Conservation (phyloP, 768 basidiomycete genomes). For the Hypsizygus marmoreus region DNA sequence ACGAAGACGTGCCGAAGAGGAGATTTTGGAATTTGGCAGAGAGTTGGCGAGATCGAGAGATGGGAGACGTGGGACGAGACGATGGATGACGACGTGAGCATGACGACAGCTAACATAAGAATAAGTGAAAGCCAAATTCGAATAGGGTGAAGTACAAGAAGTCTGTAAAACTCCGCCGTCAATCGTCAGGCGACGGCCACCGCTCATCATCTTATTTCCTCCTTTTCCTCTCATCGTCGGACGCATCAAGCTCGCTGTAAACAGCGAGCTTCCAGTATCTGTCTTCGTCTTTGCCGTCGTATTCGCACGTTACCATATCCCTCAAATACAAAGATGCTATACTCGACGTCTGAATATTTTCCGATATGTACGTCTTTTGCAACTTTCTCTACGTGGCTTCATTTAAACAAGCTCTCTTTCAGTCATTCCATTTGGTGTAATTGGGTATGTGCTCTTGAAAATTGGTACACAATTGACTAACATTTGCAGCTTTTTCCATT, state of each 20-base stretch:
- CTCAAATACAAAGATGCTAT: constrained; percentile 71
- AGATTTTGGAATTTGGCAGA: too few relatives aligned
- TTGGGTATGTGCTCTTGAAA: constrained; percentile 55
- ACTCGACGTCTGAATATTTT: constrained; percentile 89
- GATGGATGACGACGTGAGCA: too few relatives aligned
- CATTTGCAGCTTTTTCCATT: constrained; percentile 78
- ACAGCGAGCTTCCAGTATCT: constrained; percentile 13
- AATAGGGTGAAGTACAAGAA: not conserved
- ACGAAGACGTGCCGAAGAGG: too few relatives aligned
- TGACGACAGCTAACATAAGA: too few relatives aligned
- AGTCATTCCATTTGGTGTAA: constrained; percentile 91
- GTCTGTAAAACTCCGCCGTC: constrained; percentile 3
- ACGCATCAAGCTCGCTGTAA: not conserved
- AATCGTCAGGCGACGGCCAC: constrained; percentile 1
- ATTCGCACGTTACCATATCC: constrained; percentile 39
- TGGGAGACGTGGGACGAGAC: too few relatives aligned
- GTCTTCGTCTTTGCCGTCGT: constrained; percentile 38
- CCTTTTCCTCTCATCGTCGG: constrained; percentile 2
- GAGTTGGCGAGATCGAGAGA: too few relatives aligned
- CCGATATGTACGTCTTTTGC: constrained; percentile 72
- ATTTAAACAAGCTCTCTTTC: constrained; percentile 20
- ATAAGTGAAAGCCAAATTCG: not conserved
- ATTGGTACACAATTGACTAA: not conserved
- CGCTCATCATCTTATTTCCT: constrained; percentile 5
- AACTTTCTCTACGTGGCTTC: not conserved